Conservation (phyloP, 108 stramenopile genomes). For the Pseudonitzschia multiseries region DNA sequence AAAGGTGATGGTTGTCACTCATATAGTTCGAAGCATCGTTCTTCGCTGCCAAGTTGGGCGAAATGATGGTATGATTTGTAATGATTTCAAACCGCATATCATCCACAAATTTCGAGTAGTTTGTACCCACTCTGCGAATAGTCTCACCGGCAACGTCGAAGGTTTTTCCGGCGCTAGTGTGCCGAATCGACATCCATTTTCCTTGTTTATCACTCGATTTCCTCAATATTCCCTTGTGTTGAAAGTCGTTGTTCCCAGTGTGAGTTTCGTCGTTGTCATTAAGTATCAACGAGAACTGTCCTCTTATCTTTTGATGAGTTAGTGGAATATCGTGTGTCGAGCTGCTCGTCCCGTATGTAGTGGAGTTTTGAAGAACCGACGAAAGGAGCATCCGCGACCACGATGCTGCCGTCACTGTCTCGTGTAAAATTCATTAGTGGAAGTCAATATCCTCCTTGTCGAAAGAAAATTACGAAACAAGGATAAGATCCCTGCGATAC, state of each 20-base stretch:
- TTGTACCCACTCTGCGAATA: neutral
- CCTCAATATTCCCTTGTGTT: slow-evolving; percentile 4
- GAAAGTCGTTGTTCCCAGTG: neutral
- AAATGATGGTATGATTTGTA: slow-evolving; percentile 6
- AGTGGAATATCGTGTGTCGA: slow-evolving; percentile 1
- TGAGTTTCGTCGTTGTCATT: slow-evolving; percentile 9
- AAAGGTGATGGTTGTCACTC: neutral
- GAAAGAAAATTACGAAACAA: neutral
- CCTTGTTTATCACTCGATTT: slow-evolving; percentile 7
- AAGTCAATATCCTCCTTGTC: neutral
- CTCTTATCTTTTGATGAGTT: slow-evolving; percentile 7
- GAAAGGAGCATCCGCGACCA: neutral
- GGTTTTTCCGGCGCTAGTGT: neutral
- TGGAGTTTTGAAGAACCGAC: neutral
- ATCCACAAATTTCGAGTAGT: slow-evolving; percentile 17
- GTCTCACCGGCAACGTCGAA: slow-evolving; percentile 1
- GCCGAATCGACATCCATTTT: slow-evolving; percentile 11
- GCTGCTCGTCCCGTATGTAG: neutral
- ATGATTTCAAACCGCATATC: slow-evolving; percentile 4
- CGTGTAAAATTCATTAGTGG: neutral
- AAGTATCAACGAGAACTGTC: slow-evolving; percentile 7
- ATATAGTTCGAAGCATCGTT: neutral
- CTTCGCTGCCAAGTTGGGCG: neutral
- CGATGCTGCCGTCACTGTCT: too few relatives aligned
- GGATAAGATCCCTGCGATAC: neutral